Evolutionary conservation across 169 alveolate species (phyloP).

Genomic region (Blepharisma undulans): DNA sequence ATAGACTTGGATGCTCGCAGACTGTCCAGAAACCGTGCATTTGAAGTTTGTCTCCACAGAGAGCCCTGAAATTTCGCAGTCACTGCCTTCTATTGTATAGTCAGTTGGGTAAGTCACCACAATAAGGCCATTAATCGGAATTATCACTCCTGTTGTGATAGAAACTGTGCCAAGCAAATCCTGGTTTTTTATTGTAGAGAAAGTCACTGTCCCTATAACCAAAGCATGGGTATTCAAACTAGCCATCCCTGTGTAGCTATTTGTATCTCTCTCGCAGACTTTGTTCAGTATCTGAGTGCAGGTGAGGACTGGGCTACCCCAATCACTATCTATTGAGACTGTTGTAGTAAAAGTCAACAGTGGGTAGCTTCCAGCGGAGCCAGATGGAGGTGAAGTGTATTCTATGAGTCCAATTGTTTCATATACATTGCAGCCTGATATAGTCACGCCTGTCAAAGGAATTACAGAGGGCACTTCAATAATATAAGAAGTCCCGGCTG

Average conservation of each 20-base stretch:
- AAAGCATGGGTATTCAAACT: not conserved
- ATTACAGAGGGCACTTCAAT: not conserved
- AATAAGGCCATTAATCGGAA: not conserved
- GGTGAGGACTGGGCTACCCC: slow-evolving; percentile 19
- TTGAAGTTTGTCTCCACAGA: not conserved
- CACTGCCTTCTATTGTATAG: not conserved
- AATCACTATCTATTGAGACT: not conserved
- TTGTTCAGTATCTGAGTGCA: not conserved
- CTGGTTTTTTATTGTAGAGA: not conserved
- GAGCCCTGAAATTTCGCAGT: slow-evolving; percentile 4
- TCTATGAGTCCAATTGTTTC: not conserved
- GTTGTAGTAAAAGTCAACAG: not conserved
- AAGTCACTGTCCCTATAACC: not conserved
- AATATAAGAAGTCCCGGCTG: not conserved
- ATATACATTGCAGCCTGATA: not conserved
- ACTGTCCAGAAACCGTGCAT: not conserved
- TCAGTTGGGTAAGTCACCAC: slow-evolving; percentile 7
- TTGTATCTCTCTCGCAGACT: not conserved
- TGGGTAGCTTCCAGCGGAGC: slow-evolving; percentile 22
- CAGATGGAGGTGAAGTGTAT: not conserved
- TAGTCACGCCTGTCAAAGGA: slow-evolving; percentile 1
- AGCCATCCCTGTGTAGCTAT: not conserved
- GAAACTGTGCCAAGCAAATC: not conserved
- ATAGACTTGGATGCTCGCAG: not conserved
- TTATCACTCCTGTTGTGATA: not conserved